Evolutionary conservation across 495 filamentous ascomycete genomes (phyloP).

Genomic region (Pyronema omphalodes): DNA sequence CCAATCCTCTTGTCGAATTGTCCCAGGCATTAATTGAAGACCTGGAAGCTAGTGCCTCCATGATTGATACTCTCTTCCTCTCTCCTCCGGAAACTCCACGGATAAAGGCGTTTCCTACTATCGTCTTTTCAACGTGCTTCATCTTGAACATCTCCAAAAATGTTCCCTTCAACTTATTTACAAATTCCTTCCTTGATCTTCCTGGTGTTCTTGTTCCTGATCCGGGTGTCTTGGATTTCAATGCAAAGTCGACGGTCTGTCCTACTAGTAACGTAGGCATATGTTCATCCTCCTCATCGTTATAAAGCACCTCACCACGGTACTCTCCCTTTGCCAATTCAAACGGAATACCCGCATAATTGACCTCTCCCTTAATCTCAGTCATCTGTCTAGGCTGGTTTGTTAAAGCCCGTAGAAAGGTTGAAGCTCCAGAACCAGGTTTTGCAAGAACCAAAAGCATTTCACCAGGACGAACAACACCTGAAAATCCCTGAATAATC

Average conservation of each 20-base stretch:
- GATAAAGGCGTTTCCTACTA: conserved; percentile 69
- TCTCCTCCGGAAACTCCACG: conserved; percentile 50
- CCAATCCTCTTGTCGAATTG: conserved; percentile 36
- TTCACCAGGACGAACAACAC: conserved; percentile 54
- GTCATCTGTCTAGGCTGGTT: conserved; percentile 42
- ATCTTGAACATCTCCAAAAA: conserved; percentile 52
- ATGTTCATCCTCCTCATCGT: conserved; percentile 45
- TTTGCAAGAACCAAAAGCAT: conserved; percentile 66
- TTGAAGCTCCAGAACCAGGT: conserved; percentile 51
- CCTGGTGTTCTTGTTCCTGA: conserved; percentile 27
- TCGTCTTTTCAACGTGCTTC: conserved; percentile 59
- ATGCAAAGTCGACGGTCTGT: conserved; percentile 46
- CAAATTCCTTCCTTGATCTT: conserved; percentile 27
- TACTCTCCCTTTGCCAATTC: conserved; percentile 38
- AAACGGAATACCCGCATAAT: conserved; percentile 29
- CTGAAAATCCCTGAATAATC: conserved; percentile 59
- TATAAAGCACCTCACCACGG: conserved; percentile 47
- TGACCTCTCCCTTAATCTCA: conserved; percentile 12
- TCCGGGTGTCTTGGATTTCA: conserved; percentile 33
- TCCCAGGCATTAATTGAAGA: conserved; percentile 40
- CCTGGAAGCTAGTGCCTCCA: conserved; percentile 32
- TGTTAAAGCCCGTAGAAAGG: conserved; percentile 53
- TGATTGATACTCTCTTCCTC: conserved; percentile 36
- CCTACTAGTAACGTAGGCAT: conserved; percentile 49
- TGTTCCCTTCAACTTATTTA: conserved; percentile 31